Base-by-base conservation (phyloP, 2,329 filamentous ascomycete species). In the Epichloe brachyelytri region DNA sequence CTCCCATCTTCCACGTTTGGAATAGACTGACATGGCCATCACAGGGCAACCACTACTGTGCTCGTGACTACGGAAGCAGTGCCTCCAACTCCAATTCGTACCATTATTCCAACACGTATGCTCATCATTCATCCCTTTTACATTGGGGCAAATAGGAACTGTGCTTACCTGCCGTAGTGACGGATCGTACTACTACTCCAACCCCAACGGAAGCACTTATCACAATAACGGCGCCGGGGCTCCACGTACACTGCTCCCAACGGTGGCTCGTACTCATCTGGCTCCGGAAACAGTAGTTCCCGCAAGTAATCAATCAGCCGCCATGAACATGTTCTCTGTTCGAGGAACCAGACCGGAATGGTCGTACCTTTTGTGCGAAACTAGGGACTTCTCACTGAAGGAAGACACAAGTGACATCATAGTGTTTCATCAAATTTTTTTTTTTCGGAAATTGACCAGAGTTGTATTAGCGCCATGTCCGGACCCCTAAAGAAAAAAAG, bases 131-230 rank as follows among this genome's bases (percentile, higher is more conserved):
- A 10, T 4, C 26, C 3, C 26, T 11, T 11, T 30, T 0, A 10
- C 26, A 30, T 30, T 4, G 26, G 8, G 3, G 3, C 26, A 4
- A 30, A 4, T 30, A 11, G 1, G 26, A 30, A 8, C 0, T 2
- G 8, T 30, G 22, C 22, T 43, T 2, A 43, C 20, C 6, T 7
- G n/a, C 14, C 14, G 5, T 48, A 78, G 75, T 20, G 61, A 86
- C 58, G 81, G 82, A 38, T 85, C 80, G 1, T 87, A 87, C 72
- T 86, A 87, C 70, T 87, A 86, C 68, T 78, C 75, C 62, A 87
- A 86, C 68, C 67, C 80, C 44, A 76, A 84, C 55, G 80, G 81
- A 14, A 84, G 78, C 60, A 83, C 78, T 39, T 87, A 87, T 69
- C 69, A 85, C 72, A 83, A 85, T 65, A 65, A 73, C 57, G 80